Percentiles rank a stretch among this genome's conserved stretches.
Evolutionary conservation across 352 stramenopile genomes (phyloP).

Genomic region (Globisporangium spinosum): DNA sequence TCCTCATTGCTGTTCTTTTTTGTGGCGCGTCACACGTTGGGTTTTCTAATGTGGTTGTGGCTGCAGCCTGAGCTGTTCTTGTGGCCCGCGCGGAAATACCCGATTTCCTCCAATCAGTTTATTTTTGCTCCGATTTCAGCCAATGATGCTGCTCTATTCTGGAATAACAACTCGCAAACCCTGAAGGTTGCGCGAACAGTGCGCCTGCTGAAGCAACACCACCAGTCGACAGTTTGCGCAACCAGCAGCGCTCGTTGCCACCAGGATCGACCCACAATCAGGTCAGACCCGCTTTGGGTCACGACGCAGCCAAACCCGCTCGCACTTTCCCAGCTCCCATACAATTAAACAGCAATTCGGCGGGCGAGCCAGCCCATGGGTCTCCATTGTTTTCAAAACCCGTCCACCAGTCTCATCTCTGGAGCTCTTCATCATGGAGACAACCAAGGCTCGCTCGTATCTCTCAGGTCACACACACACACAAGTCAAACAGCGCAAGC

Average conservation of each 20-base stretch:
- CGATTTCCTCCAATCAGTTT: not conserved
- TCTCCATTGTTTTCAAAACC: not conserved
- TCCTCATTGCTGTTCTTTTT: not conserved
- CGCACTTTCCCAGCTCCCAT: not conserved
- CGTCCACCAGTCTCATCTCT: not conserved
- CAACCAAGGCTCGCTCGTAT: not conserved
- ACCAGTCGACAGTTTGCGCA: slow-evolving; percentile 1
- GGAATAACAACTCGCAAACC: not conserved
- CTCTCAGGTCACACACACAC: not conserved
- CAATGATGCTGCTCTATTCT: not conserved
- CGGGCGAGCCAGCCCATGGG: not conserved
- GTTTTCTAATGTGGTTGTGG: not conserved
- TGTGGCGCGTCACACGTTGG: not conserved
- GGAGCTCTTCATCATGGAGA: slow-evolving; percentile 1
- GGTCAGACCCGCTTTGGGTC: not conserved
- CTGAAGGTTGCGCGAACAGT: slow-evolving; percentile 1
- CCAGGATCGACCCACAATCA: not conserved
- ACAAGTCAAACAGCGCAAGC: slow-evolving; percentile 3
- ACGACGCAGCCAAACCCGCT: not conserved
- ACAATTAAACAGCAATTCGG: slow-evolving; percentile 15
- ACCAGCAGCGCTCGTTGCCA: slow-evolving; percentile 1
- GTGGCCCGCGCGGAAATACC: not conserved
- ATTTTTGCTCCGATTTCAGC: not conserved
- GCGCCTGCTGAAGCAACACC: not conserved
- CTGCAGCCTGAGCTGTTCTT: not conserved